A percentile compares a stretch with the other conserved stretches of the same genome.
Conservation (phyloP, 2,329 filamentous ascomycete species). For the Emericellopsis cladophorae region DNA sequence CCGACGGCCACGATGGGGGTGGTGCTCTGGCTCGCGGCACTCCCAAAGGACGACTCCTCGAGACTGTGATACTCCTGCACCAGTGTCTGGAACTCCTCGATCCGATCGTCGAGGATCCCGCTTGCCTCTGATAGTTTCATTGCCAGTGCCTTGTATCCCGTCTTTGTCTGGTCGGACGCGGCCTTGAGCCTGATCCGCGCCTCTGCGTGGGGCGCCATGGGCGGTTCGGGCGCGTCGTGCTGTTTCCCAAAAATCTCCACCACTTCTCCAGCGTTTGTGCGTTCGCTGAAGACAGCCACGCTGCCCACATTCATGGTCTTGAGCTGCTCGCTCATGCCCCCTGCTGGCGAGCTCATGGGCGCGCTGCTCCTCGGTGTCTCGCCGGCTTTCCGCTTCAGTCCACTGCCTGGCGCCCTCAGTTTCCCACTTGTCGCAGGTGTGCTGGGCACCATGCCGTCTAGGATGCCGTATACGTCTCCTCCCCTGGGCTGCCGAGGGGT, state of each 20-base stretch:
- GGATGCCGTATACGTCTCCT: conserved; percentile 70
- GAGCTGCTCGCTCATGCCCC: conserved; percentile 18
- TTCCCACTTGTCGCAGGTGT: conserved; percentile 36
- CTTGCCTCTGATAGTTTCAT: conserved; percentile 92
- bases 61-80: conserved; percentile 64
- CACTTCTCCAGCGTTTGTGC: conserved; percentile 68
- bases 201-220: conserved; percentile 60
- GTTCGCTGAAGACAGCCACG: conserved; percentile 49
- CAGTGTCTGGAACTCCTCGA: conserved; percentile 74
- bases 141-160: conserved; percentile 81
- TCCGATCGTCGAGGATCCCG: conserved; percentile 86
- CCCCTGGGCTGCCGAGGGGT: conserved; percentile 25
- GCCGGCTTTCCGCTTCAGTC: conserved; percentile 16
- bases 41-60: conserved; percentile 74
- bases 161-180: conserved; percentile 80
- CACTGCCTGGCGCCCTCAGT: conserved; percentile 22
- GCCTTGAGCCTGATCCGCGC: conserved; percentile 74
- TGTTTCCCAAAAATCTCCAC: conserved; percentile 75
- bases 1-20: conserved; percentile 83
- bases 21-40: conserved; percentile 72
- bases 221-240: conserved; percentile 52
- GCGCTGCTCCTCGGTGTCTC: conserved; percentile 11
- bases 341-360: conserved; percentile 18
- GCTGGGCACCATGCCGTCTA: conserved; percentile 57
- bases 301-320: conserved; percentile 16